Evolutionary conservation across 805 yeast genomes (phyloP), one percentile per base, ranked within the genome.

Genomic region (Lachancea kluyveri): DNA sequence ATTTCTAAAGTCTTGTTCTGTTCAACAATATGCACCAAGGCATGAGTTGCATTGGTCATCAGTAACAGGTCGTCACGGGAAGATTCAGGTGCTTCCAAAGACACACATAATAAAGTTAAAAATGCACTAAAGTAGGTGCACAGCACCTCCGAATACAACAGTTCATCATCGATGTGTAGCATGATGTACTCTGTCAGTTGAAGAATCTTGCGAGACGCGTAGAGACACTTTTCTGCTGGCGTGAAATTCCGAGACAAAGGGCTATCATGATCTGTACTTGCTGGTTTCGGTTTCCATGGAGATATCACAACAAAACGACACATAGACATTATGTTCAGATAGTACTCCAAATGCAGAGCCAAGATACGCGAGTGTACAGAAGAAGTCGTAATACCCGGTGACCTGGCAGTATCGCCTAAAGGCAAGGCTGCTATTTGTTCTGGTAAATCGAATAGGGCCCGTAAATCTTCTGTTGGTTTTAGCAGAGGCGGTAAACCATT

Each of bases 81-180:
- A 8, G 28, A 7, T 10, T 7, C 14, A 3, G 31, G 31, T 8
- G n/a, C 12, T 19, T 33, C 36, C 14, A 33, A 10, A 16, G 28
- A 27, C 7, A 31, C 31, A 17, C 24, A 33, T 6, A 33, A 23
- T 4, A 33, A 23, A 21, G 26, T 33, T 7, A 33, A 20, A 14
- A 33, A 33, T 19, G 28, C 36, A 15, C 28, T 27, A 21, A 33
- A 33, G 27, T 17, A 27, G 9, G 27, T n/a, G 17, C 23, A 33
- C 9, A 33, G 8, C 14, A 17, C 27, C 19, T 27, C 26, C 7
- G 30, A 27, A 6, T 17, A 21, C 5, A 33, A 17, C 12, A 28
- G 17, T 4, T 12, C 14, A 15, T 28, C n/a, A n/a, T n/a, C n/a
- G n/a, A n/a, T n/a, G n/a, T n/a, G n/a, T n/a, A n/a, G 20, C 17